Evolutionary conservation across 495 filamentous ascomycete species (phyloP).

Genomic region (Penicillium coprophilum): DNA sequence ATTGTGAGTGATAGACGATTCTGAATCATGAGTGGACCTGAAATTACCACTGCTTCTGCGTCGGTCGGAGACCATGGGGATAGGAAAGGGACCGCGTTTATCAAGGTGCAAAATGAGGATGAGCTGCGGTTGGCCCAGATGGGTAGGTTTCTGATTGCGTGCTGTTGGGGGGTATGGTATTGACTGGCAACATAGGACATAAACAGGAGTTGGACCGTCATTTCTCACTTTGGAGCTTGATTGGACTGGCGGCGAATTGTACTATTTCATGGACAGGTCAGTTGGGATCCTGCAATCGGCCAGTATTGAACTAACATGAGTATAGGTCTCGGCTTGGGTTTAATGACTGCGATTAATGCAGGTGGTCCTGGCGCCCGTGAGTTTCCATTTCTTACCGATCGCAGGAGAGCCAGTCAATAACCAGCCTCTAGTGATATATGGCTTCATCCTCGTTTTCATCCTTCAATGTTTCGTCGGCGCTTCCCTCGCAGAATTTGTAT

Average conservation of each 20-base stretch:
- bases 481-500: conserved; percentile 56
- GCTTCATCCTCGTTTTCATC: conserved; percentile 48
- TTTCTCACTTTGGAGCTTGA: conserved; percentile 41
- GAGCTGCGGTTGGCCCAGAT: conserved; percentile 45
- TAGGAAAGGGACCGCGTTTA: background rate
- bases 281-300: background rate
- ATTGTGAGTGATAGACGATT: background rate
- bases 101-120: conserved; percentile 34
- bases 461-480: conserved; percentile 51
- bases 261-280: conserved; percentile 45
- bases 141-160: conserved; percentile 27
- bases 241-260: conserved; percentile 41
- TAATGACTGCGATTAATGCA: conserved; percentile 42
- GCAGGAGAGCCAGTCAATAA: background rate
- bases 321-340: conserved; percentile 36
- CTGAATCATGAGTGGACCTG: conserved; percentile 11
- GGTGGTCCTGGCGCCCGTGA: conserved; percentile 41
- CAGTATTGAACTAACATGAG: background rate
- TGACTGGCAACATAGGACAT: conserved; percentile 29
- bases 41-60: conserved; percentile 6
- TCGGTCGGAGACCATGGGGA: background rate
- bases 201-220: conserved; percentile 42
- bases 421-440: conserved; percentile 35
- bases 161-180: background rate
- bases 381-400: background rate